Evolutionary conservation across 1,284 basidiomycete genomes (phyloP).

Genomic region (Sanghuangporus baumii): DNA sequence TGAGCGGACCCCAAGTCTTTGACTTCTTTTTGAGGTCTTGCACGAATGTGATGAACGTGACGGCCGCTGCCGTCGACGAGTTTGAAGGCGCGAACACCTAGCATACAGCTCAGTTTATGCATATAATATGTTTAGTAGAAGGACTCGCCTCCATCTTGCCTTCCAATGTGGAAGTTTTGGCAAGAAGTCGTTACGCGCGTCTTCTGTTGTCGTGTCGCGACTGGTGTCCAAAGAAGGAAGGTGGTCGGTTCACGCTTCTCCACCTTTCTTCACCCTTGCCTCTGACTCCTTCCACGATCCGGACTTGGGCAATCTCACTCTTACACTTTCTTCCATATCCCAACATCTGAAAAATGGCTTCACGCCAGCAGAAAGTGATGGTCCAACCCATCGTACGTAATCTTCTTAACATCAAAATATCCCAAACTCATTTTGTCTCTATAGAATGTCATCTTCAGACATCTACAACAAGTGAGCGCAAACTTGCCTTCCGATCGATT

Average conservation of each 20-base stretch:
- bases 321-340: background rate
- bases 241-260: background rate
- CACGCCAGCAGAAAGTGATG: slow-evolving; percentile 92
- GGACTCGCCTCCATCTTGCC: slow-evolving; percentile 15
- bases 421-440: slow-evolving; percentile 22
- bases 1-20: slow-evolving; percentile 95
- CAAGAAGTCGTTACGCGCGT: slow-evolving; percentile 10
- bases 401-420: background rate
- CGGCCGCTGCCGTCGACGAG: slow-evolving; percentile 92
- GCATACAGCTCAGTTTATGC: background rate
- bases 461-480: slow-evolving; percentile 74
- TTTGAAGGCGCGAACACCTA: slow-evolving; percentile 50
- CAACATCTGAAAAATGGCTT: slow-evolving; percentile 62
- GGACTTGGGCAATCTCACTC: background rate
- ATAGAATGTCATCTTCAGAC: slow-evolving; percentile 99
- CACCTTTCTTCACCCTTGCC: background rate
- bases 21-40: slow-evolving; percentile 98
- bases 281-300: background rate
- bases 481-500: slow-evolving; percentile 1
- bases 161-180: slow-evolving; percentile 6
- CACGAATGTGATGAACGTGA: slow-evolving; percentile 98
- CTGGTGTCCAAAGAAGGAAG: slow-evolving; percentile 10
- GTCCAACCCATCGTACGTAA: slow-evolving; percentile 91
- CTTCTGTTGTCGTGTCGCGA: slow-evolving; percentile 13
- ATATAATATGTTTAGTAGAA: background rate